Conservation (phyloP, 495 filamentous ascomycete species). For the Aspergillus baeticus region DNA sequence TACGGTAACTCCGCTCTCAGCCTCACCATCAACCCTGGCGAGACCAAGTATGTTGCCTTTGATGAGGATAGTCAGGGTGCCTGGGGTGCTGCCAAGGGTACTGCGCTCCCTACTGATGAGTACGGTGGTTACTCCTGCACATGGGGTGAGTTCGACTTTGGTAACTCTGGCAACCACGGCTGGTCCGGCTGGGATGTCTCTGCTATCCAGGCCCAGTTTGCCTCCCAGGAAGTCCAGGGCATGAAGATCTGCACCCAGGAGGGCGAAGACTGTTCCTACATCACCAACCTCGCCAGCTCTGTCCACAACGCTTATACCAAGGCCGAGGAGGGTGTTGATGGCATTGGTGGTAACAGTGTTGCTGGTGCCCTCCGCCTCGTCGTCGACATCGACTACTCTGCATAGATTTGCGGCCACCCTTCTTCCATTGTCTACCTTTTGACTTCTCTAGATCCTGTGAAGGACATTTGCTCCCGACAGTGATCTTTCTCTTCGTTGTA, state of each 20-base stretch:
- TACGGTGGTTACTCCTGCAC: constrained; percentile 42
- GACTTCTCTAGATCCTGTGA: background rate
- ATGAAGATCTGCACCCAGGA: constrained; percentile 42
- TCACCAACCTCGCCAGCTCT: constrained; percentile 23
- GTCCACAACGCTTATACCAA: constrained; percentile 38
- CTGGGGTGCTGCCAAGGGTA: constrained; percentile 37
- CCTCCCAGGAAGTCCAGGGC: constrained; percentile 33
- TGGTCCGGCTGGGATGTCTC: constrained; percentile 54
- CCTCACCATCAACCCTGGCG: constrained; percentile 39
- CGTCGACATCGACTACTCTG: constrained; percentile 34
- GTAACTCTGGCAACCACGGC: constrained; percentile 44
- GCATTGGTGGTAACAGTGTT: constrained; percentile 24
- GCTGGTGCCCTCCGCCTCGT: constrained; percentile 32
- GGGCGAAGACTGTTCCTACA: constrained; percentile 34
- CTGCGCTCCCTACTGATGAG: constrained; percentile 24
- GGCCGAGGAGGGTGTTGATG: constrained; percentile 24
- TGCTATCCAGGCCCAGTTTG: constrained; percentile 44
- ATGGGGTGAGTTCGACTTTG: constrained; percentile 58
- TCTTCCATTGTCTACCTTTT: background rate
- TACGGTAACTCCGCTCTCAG: constrained; percentile 39
- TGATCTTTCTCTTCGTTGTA: constrained; percentile 9
- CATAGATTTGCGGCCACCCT: constrained; percentile 13
- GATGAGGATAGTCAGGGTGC: constrained; percentile 44
- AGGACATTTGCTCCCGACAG: background rate
- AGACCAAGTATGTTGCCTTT: constrained; percentile 47